phyloP scores from a whole-genome alignment of 306 rosid species.

The Datisca glomerata region DNA sequence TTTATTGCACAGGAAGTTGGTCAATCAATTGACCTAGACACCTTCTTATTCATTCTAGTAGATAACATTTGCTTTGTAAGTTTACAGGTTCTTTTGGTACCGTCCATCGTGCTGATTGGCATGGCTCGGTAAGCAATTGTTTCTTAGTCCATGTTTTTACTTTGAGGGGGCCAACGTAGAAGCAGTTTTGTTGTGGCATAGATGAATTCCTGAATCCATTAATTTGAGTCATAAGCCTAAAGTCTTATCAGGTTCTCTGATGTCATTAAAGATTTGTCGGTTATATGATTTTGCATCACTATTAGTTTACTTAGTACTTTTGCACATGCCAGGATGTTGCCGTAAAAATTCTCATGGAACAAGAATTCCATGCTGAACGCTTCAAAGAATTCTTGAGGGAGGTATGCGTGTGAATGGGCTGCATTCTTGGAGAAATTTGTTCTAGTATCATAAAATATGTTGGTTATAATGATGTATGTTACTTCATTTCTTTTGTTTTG shows the following conservation, averaged over 20 bases:
- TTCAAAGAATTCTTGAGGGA: slow-evolving; percentile 87
- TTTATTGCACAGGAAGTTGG: too few species aligned
- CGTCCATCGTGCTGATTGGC: slow-evolving; percentile 98
- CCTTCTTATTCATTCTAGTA: too few species aligned
- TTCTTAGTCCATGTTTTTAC: background rate
- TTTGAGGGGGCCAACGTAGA: background rate
- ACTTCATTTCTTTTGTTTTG: slow-evolving; percentile 20
- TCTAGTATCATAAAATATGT: slow-evolving; percentile 2
- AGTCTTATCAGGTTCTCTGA: too few species aligned
- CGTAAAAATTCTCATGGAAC: slow-evolving; percentile 96
- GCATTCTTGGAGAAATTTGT: background rate
- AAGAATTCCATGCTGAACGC: slow-evolving; percentile 84
- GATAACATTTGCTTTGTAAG: slow-evolving; percentile 15
- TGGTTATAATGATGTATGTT: slow-evolving; percentile 17
- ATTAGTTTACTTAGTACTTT: background rate
- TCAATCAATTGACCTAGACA: too few species aligned
- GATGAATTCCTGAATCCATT: background rate
- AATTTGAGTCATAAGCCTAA: too few species aligned
- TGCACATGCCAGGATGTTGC: slow-evolving; percentile 78
- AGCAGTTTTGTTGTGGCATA: background rate
- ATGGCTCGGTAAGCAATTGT: slow-evolving; percentile 73
- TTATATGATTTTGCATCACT: background rate
- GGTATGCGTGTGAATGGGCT: slow-evolving; percentile 26
- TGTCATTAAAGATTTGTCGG: background rate
- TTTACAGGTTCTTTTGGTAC: slow-evolving; percentile 96